Evolutionary conservation across 2,329 filamentous ascomycete genomes (phyloP), one percentile per base, ranked within the genome.

Genomic region (Fusarium sp.): DNA sequence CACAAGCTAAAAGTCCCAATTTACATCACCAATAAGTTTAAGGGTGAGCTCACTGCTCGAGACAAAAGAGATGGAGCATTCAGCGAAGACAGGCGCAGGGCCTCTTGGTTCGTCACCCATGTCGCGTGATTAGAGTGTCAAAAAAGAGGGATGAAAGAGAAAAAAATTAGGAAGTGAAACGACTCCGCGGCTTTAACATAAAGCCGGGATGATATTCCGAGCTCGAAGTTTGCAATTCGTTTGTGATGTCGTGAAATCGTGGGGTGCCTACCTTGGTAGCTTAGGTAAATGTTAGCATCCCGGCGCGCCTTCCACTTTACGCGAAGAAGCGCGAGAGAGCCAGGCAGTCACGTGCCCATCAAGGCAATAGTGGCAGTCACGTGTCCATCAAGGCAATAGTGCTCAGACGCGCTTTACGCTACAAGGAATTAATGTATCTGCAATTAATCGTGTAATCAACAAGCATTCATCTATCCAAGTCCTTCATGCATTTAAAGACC

Each of bases 1-100:
- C 10, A 13, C 3, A 14, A 19, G 13, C 17, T 13, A 9, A 6
- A 25, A 19, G 15, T 3, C 23, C 17, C 5, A 29, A 59, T 67
- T 14, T 60, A 81, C 79, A 62, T 80, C 77, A 49, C 73, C 68
- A 43, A 81, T 78, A 4, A 76, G 62, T 45, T 75, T 79, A 2
- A 76, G 73, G 9, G 77, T 70, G 15, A 82, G 71, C 14, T 69
- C 62, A 33, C 68, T 72, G 67, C 79, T 80, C 1, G 79, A 74
- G 33, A 82, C 78, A 63, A 82, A 82, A 32, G 78, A 78, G 60
- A 82, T 71, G 9, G 70, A 63, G 72, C 79, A 81, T 57, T 79
- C 75, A 59, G 70, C 57, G 64, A 82, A 81, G 53, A 79, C 62
- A 50, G 70, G 62, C 31, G 66, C 27, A 15, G 67, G 46, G 32